A percentile compares a stretch with the other conserved stretches of the same genome.
Evolutionary conservation across 345 rosid species (phyloP).

Genomic region (Euphorbia tirucalli): DNA sequence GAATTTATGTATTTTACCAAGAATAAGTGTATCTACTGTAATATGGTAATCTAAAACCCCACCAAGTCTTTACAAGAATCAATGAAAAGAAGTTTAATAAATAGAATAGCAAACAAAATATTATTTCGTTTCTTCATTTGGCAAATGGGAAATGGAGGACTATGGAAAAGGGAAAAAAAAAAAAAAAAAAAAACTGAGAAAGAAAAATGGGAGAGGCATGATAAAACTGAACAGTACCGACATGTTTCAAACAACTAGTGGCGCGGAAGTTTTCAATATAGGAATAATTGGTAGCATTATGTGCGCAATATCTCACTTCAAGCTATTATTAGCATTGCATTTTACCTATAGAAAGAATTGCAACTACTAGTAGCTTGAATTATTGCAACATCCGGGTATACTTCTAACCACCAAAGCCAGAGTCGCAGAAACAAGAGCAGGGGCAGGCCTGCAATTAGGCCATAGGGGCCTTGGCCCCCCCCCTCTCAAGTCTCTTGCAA

Average conservation of each 20-base stretch:
- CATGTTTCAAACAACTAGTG: conserved; percentile 7
- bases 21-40: too few relatives aligned
- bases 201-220: background rate
- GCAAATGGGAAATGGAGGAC: background rate
- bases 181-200: too few relatives aligned
- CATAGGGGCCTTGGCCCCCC: too few relatives aligned
- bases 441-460: background rate
- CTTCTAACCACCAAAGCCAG: background rate
- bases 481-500: too few relatives aligned
- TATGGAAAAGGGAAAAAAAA: too few relatives aligned
- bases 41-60: too few relatives aligned
- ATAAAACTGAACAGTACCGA: too few relatives aligned
- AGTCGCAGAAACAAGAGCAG: background rate
- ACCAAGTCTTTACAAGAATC: background rate
- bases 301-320: background rate
- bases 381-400: background rate
- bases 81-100: background rate
- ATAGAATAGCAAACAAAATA: background rate
- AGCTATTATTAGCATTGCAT: background rate
- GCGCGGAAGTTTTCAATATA: background rate
- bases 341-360: background rate
- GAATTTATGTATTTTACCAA: too few relatives aligned
- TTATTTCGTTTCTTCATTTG: background rate
- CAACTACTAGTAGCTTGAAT: background rate
- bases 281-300: background rate